Conservation (phyloP, 2,329 filamentous ascomycete genomes). For the Chaetomium sp. region DNA sequence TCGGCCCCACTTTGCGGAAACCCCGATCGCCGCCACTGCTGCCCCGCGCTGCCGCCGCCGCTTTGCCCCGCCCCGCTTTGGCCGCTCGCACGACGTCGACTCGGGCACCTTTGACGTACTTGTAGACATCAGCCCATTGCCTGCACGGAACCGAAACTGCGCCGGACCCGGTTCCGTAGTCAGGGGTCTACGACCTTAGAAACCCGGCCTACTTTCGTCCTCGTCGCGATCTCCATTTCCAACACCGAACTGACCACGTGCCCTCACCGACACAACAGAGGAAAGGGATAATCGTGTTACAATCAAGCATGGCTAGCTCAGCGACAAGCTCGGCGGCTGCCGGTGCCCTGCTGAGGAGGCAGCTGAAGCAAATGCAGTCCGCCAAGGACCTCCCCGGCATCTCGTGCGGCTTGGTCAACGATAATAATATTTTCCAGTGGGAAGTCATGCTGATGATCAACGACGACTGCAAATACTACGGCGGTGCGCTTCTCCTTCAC, state of each 20-base stretch:
- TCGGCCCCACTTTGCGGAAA: slow-evolving; percentile 5
- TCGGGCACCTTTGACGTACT: neutral
- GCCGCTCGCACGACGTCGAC: slow-evolving; percentile 2
- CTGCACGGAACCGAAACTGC: too few species aligned
- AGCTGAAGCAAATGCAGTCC: slow-evolving; percentile 92
- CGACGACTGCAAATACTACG: slow-evolving; percentile 91
- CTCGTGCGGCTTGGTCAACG: slow-evolving; percentile 83
- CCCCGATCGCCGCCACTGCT: neutral
- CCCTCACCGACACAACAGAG: neutral
- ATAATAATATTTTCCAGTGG: slow-evolving; percentile 93
- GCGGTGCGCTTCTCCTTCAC: slow-evolving; percentile 63
- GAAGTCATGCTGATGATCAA: slow-evolving; percentile 99
- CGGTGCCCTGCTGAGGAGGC: slow-evolving; percentile 74
- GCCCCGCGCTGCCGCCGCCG: slow-evolving; percentile 6
- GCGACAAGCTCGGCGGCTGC: slow-evolving; percentile 60
- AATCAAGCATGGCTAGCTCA: slow-evolving; percentile 27
- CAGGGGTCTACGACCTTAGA: too few species aligned
- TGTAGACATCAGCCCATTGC: neutral
- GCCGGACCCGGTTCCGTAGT: too few species aligned
- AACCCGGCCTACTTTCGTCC: neutral
- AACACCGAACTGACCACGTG: neutral
- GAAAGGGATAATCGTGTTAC: neutral
- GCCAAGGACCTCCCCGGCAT: slow-evolving; percentile 92
- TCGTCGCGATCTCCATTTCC: neutral
- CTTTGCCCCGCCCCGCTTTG: slow-evolving; percentile 15